Percentiles rank a stretch among this genome's conserved stretches.
Conservation (phyloP, 495 filamentous ascomycete genomes). For the Xylaria grammica region DNA sequence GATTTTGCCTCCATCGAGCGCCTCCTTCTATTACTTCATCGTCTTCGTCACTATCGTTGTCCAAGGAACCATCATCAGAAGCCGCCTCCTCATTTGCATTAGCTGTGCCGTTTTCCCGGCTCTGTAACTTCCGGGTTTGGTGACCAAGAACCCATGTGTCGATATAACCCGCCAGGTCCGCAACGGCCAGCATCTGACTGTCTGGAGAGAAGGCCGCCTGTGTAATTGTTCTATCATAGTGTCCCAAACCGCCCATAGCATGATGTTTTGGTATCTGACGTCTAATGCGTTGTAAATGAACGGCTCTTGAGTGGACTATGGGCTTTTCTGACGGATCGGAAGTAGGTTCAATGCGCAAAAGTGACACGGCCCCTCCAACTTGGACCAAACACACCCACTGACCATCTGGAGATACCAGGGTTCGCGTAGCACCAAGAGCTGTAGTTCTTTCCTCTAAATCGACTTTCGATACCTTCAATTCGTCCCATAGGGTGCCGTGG, state of each 20-base stretch:
- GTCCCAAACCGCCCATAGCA: conserved; percentile 71
- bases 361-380: conserved; percentile 80
- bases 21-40: conserved; percentile 27
- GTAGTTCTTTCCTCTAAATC: conserved; percentile 54
- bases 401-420: conserved; percentile 74
- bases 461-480: conserved; percentile 72
- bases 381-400: conserved; percentile 80
- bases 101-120: conserved; percentile 36
- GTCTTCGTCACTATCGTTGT: conserved; percentile 60
- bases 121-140: conserved; percentile 49
- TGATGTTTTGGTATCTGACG: conserved; percentile 61
- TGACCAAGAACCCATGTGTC: conserved; percentile 75
- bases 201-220: conserved; percentile 80
- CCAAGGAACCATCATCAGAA: conserved; percentile 51
- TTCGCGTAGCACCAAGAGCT: conserved; percentile 67
- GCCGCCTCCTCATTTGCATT: conserved; percentile 31
- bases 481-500: conserved; percentile 51
- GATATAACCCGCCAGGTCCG: conserved; percentile 83
- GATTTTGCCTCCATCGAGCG: conserved; percentile 37
- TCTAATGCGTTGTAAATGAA: conserved; percentile 62
- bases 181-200: conserved; percentile 74
- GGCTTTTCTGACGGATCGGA: conserved; percentile 32
- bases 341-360: conserved; percentile 42
- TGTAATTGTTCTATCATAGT: conserved; percentile 77
- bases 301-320: conserved; percentile 51